Percentiles rank a stretch among this genome's conserved stretches.
Conservation (phyloP, 1,139 yeast species). For the Pneumocystis canis region DNA sequence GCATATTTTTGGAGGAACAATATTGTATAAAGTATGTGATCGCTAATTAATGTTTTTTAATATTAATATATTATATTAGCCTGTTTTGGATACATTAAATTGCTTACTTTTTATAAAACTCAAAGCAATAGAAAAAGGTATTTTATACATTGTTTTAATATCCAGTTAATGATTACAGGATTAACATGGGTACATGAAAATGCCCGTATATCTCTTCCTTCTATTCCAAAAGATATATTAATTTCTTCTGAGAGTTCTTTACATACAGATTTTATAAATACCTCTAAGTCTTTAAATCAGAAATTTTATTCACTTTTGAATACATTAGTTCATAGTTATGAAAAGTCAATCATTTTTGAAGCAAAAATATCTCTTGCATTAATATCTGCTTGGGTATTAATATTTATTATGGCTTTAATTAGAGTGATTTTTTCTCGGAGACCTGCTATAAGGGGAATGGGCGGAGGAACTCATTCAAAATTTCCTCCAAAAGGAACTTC, state of each 20-base stretch:
- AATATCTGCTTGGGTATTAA: background rate
- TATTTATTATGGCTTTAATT: background rate
- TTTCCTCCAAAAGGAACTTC: background rate
- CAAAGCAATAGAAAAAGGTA: slow-evolving; percentile 46
- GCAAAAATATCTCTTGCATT: background rate
- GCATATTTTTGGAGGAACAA: slow-evolving; percentile 50
- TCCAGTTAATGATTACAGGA: background rate
- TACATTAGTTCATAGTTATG: background rate
- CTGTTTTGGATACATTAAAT: slow-evolving; percentile 49
- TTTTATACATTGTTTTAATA: background rate
- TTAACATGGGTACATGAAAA: slow-evolving; percentile 63
- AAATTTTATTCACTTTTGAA: background rate
- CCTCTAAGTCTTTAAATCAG: background rate
- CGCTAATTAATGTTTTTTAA: slow-evolving; percentile 7
- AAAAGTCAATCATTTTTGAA: background rate
- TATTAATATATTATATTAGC: slow-evolving; percentile 18
- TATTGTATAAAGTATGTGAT: slow-evolving; percentile 31
- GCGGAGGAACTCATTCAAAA: background rate
- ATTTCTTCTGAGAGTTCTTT: background rate
- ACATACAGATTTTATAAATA: background rate
- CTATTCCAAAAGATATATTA: slow-evolving; percentile 8
- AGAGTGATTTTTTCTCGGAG: background rate
- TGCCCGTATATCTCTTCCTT: slow-evolving; percentile 47
- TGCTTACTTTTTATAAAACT: slow-evolving; percentile 71
- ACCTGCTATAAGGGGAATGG: background rate